Conservation (phyloP, 2,329 filamentous ascomycete genomes). For the Sclerotinia minor region DNA sequence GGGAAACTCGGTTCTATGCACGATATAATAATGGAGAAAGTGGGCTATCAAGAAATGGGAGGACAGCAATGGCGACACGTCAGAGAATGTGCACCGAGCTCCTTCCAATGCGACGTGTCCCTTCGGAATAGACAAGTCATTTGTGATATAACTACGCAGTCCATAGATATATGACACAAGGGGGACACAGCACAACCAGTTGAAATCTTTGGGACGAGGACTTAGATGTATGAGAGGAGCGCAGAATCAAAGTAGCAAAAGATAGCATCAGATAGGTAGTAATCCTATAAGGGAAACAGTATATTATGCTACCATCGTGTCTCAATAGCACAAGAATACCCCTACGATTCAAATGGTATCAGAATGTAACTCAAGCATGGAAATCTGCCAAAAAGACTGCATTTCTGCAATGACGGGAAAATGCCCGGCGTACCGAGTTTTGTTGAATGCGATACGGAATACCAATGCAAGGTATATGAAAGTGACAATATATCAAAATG, state of each 20-base stretch:
- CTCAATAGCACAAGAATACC: neutral
- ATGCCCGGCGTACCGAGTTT: conserved; percentile 2
- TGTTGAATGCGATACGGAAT: neutral
- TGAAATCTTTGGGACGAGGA: neutral
- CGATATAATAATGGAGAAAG: conserved; percentile 18
- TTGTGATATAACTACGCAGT: neutral
- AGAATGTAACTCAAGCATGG: neutral
- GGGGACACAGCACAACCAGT: neutral
- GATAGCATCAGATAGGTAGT: neutral
- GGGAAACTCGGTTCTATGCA: conserved; percentile 19
- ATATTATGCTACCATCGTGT: neutral
- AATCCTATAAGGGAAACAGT: neutral
- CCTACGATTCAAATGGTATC: neutral
- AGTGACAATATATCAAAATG: neutral
- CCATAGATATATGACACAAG: neutral
- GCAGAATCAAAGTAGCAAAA: neutral
- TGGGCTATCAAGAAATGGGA: conserved; percentile 13
- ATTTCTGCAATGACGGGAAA: neutral
- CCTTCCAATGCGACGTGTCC: conserved; percentile 11
- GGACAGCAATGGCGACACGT: conserved; percentile 20
- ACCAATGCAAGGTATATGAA: neutral
- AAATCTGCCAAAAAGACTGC: neutral
- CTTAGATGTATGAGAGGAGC: neutral
- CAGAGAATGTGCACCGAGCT: conserved; percentile 13
- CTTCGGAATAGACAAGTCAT: neutral